Evolutionary conservation across 257 asterid species (phyloP), one percentile per base, ranked within the genome.

Genomic region (Scutellaria galericulata): DNA sequence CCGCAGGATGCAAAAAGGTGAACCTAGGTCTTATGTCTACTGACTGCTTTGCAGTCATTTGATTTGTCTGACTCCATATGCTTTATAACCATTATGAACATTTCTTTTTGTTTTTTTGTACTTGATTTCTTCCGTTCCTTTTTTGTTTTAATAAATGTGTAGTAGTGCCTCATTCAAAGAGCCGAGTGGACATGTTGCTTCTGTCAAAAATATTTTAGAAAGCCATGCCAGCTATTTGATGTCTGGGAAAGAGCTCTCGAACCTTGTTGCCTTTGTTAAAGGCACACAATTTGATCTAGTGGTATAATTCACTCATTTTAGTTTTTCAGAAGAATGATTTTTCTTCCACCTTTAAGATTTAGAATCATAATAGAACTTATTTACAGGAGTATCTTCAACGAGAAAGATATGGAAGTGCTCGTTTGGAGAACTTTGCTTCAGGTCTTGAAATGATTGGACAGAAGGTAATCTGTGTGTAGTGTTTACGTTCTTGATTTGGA

Each of bases 221-320:
- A 90, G 91, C 84, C 98, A 95, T 82, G 99, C 99, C 59, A 92
- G 90, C 88, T 86, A 80, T 83, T 84, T 95, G 84, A 95, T 95
- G 99, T 95, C 98, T 9, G 99, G 96, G 56, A 95, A 92, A 79
- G 99, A 95, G 86, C 98, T 95, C 52, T 85, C 99, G 18, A 93
- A 95, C 88, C 92, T 95, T 64, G 99, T 95, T 58, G 96, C 99
- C 24, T 95, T 95, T 76, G 98, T 92, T 79, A 95, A 95, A 85
- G 98, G 98, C 87, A 90, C 99, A n/a, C 99, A 95, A 75, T 95
- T 95, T 84, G 98, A 95, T 82, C 83, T 95, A 62, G 98, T 88
- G 94, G 99, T 95, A 85, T 76, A 31, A 11, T 44, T 53, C 50
- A 57, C 71, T 73, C 58, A 77, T 77, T 78, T 54, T 70, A 71